Conservation (phyloP, 2,329 filamentous ascomycete species). For the Pyrenophora seminiperda region DNA sequence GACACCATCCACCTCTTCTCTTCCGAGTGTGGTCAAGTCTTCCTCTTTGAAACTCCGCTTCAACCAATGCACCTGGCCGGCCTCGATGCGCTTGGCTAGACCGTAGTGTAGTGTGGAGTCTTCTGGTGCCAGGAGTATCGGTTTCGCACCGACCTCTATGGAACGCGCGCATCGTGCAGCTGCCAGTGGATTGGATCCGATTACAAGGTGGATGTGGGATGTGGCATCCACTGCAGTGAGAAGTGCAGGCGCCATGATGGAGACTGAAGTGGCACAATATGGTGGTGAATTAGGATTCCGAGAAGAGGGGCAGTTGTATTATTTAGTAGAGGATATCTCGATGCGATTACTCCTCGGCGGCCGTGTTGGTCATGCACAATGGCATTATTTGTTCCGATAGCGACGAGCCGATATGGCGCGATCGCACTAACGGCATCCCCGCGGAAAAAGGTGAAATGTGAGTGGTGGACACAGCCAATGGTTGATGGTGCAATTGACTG, state of each 20-base stretch:
- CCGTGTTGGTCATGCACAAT: conserved; percentile 22
- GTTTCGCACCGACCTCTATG: conserved; percentile 78
- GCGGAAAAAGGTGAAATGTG: conserved; percentile 25
- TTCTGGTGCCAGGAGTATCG: conserved; percentile 76
- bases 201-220: conserved; percentile 77
- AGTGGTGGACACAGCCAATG: conserved; percentile 15
- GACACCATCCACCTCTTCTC: conserved; percentile 74
- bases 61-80: conserved; percentile 69
- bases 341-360: conserved; percentile 16
- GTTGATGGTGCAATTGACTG: conserved; percentile 14
- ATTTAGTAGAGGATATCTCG: conserved; percentile 14
- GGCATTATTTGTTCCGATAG: conserved; percentile 41
- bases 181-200: conserved; percentile 88
- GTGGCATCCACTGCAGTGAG: conserved; percentile 74
- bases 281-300: not conserved
- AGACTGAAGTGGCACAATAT: not conserved
- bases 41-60: conserved; percentile 69
- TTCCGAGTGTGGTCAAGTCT: conserved; percentile 77
- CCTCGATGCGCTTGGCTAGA: conserved; percentile 67
- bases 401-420: conserved; percentile 36
- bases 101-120: conserved; percentile 65
- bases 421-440: conserved; percentile 24
- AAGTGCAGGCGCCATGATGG: conserved; percentile 59
- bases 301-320: conserved; percentile 11
- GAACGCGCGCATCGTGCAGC: conserved; percentile 80